Evolutionary conservation across 2,329 filamentous ascomycete genomes (phyloP).

Genomic region (Aspergillus felis): DNA sequence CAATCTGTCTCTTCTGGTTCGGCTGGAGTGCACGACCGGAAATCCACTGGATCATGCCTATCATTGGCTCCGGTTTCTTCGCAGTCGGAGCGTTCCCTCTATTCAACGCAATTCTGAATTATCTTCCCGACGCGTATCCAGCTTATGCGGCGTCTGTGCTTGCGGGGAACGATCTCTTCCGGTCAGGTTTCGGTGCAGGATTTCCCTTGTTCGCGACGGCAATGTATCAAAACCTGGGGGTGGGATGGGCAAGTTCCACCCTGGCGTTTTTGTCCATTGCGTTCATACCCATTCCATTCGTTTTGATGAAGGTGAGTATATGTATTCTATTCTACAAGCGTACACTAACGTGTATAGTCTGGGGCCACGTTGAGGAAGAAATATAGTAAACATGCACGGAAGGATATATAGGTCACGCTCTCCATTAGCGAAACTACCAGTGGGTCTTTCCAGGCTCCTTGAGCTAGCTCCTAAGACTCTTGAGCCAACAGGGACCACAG

Average conservation of each 20-base stretch:
- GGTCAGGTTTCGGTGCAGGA: conserved; percentile 51
- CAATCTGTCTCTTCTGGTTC: conserved; percentile 65
- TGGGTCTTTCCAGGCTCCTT: too few relatives aligned
- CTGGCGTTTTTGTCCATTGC: conserved; percentile 1
- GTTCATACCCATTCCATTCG: not conserved
- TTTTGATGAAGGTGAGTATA: conserved; percentile 1
- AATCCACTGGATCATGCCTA: conserved; percentile 62
- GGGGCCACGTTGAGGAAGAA: not conserved
- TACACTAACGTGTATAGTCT: not conserved
- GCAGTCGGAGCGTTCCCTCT: conserved; percentile 67
- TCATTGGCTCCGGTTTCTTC: conserved; percentile 61
- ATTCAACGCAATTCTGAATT: conserved; percentile 70
- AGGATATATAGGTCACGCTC: too few relatives aligned
- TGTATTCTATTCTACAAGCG: not conserved
- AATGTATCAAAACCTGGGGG: conserved; percentile 32
- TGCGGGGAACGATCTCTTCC: conserved; percentile 67
- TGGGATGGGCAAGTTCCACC: conserved; percentile 17
- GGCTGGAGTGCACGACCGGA: conserved; percentile 57
- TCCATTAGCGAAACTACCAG: too few relatives aligned
- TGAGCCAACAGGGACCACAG: too few relatives aligned
- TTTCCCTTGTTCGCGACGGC: conserved; percentile 29
- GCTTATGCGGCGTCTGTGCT: conserved; percentile 68
- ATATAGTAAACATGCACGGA: too few relatives aligned
- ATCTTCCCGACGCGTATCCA: conserved; percentile 69
- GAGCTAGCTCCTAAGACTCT: too few relatives aligned